Percentiles rank a stretch among this genome's conserved stretches.
Conservation (phyloP, 768 basidiomycete species). For the Suillus spraguei region DNA sequence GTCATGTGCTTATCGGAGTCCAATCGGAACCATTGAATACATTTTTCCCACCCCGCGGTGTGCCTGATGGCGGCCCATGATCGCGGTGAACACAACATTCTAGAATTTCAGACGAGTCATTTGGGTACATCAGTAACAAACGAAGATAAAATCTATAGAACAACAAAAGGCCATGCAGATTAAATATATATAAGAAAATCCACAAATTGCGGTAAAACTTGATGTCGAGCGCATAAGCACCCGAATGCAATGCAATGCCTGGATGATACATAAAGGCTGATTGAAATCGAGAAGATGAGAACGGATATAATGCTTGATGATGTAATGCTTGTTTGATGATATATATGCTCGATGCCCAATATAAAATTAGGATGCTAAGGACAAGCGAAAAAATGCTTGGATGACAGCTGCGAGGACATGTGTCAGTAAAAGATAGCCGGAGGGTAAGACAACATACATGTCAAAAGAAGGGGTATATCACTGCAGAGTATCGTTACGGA, state of each 20-base stretch:
- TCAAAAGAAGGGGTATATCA: not conserved
- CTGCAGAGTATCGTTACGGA: not conserved
- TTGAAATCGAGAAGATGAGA: not conserved
- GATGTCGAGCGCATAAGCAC: not conserved
- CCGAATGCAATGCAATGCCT: slow-evolving; percentile 8
- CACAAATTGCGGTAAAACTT: not conserved
- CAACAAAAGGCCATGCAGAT: not conserved
- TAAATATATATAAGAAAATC: not conserved
- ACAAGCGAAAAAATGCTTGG: not conserved
- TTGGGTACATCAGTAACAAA: not conserved
- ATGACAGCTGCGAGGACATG: not conserved
- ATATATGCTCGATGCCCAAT: not conserved
- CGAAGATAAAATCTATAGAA: not conserved
- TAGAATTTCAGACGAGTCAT: not conserved
- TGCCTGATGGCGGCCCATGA: not conserved
- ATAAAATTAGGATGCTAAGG: not conserved
- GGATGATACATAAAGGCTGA: not conserved
- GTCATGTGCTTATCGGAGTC: slow-evolving; percentile 7
- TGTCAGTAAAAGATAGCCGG: not conserved
- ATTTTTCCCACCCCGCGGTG: not conserved
- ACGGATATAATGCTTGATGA: not conserved
- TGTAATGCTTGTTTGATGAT: not conserved
- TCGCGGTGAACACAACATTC: not conserved
- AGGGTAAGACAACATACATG: not conserved
- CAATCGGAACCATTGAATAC: not conserved